phyloP scores from a whole-genome alignment of 192 early-diverging fungal species.

The Fimicolochytrium jonesii region DNA sequence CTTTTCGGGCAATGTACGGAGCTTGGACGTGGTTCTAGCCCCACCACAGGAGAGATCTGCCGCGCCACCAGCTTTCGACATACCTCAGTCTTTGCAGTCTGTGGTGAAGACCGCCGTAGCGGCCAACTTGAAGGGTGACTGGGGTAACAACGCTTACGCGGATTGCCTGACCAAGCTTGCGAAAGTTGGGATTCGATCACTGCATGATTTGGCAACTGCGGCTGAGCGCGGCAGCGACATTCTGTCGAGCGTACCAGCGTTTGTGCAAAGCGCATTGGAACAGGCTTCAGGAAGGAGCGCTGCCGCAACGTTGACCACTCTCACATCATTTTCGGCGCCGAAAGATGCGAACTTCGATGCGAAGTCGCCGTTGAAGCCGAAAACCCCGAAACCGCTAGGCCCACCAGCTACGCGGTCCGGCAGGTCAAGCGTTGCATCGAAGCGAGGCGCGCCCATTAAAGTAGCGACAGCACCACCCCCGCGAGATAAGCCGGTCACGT shows the following conservation, averaged over 20 bases:
- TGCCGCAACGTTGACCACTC: not conserved
- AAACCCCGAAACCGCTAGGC: not conserved
- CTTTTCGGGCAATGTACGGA: conserved; percentile 3
- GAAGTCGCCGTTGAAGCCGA: conserved; percentile 9
- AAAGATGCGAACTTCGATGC: not conserved
- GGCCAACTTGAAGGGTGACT: conserved; percentile 12
- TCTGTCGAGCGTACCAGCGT: conserved; percentile 3
- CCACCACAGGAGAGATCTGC: too few relatives aligned
- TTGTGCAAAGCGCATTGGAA: conserved; percentile 17
- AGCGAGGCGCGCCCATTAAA: not conserved
- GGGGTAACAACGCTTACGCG: conserved; percentile 15
- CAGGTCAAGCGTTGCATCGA: not conserved
- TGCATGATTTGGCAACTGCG: not conserved
- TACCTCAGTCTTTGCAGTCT: not conserved
- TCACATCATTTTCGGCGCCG: not conserved
- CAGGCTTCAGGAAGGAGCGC: not conserved
- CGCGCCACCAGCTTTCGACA: too few relatives aligned
- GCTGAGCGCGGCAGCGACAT: not conserved
- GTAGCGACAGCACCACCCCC: too few relatives aligned
- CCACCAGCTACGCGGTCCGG: too few relatives aligned
- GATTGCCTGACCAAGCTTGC: conserved; percentile 13
- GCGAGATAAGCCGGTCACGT: conserved; percentile 42
- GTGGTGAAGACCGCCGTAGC: conserved; percentile 5
- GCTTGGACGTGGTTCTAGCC: too few relatives aligned
- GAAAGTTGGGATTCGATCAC: conserved; percentile 1